phyloP scores from a whole-genome alignment of 139 green algal genomes.

The Dunaliella primolecta region DNA sequence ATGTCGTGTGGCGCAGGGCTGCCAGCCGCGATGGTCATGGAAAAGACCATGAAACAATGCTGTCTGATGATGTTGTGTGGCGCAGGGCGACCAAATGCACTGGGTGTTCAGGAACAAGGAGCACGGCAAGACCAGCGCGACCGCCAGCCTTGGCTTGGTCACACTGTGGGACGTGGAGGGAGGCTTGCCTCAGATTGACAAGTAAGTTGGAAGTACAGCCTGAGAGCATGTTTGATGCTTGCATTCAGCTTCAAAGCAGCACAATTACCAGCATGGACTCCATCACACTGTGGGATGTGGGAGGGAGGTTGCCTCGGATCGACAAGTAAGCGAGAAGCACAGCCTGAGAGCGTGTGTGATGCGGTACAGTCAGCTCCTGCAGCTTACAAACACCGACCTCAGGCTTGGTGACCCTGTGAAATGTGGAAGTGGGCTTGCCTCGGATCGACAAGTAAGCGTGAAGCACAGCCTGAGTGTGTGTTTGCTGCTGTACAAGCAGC shows the following conservation, averaged over 20 bases:
- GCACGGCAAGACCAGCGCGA: constrained; percentile 93
- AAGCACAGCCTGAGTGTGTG: no score
- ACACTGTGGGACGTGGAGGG: constrained; percentile 97
- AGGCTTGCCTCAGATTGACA: constrained; percentile 93
- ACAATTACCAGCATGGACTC: constrained; percentile 82
- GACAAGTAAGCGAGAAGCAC: constrained; percentile 84
- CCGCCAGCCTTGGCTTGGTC: constrained; percentile 83
- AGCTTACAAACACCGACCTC: constrained; percentile 85
- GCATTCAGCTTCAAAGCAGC: no score
- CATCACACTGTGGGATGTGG: constrained; percentile 96
- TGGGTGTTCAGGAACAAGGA: constrained; percentile 99
- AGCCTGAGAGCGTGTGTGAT: no score
- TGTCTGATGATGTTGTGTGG: no score
- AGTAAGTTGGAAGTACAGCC: constrained; percentile 38
- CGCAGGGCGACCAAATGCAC: constrained; percentile 42
- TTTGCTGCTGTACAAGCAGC: no score
- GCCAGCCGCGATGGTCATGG: no score
- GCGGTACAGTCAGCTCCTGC: no score
- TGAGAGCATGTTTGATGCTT: no score
- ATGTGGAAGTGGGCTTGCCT: constrained; percentile 93
- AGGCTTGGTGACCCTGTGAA: constrained; percentile 89
- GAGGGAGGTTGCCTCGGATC: constrained; percentile 91
- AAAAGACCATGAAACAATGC: no score
- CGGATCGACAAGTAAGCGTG: constrained; percentile 88
- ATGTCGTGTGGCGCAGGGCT: no score